Percentiles rank a stretch among this genome's conserved stretches.
Evolutionary conservation across 768 basidiomycete species (phyloP).

Genomic region (Russula ochroleuca): DNA sequence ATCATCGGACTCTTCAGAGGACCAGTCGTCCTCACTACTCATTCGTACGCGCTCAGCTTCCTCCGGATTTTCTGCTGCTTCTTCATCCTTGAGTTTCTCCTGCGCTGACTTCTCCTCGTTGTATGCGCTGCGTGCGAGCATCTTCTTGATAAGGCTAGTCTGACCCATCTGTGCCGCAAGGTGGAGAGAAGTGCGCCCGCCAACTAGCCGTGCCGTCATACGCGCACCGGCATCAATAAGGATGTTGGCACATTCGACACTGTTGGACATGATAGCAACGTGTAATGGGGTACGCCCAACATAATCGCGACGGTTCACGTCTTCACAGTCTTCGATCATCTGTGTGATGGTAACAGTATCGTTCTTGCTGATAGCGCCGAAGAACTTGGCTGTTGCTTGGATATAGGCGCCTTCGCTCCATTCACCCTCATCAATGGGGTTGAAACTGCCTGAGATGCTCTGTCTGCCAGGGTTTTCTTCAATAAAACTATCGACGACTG

Average conservation of each 20-base stretch:
- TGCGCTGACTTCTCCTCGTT: conserved; percentile 33
- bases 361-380: conserved; percentile 48
- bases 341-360: conserved; percentile 41
- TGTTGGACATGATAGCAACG: conserved; percentile 48
- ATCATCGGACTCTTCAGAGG: conserved; percentile 18
- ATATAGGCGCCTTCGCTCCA: conserved; percentile 62
- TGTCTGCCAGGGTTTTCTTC: conserved; percentile 59
- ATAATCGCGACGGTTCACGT: conserved; percentile 54
- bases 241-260: conserved; percentile 44
- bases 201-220: conserved; percentile 52
- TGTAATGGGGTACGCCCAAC: conserved; percentile 61
- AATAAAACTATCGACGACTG: conserved; percentile 43
- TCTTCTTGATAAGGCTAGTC: conserved; percentile 42
- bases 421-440: conserved; percentile 62
- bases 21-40: conserved; percentile 30
- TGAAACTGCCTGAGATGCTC: conserved; percentile 58
- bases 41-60: conserved; percentile 21
- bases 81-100: conserved; percentile 27
- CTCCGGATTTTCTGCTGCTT: conserved; percentile 4
- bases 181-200: conserved; percentile 54
- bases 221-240: conserved; percentile 54
- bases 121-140: conserved; percentile 46
- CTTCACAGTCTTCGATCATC: conserved; percentile 42
- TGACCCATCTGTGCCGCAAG: conserved; percentile 50
- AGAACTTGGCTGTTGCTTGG: conserved; percentile 50